Percentiles rank a stretch among this genome's conserved stretches.
Conservation (phyloP, 306 rosid genomes). For the Acacia melanoxylon region DNA sequence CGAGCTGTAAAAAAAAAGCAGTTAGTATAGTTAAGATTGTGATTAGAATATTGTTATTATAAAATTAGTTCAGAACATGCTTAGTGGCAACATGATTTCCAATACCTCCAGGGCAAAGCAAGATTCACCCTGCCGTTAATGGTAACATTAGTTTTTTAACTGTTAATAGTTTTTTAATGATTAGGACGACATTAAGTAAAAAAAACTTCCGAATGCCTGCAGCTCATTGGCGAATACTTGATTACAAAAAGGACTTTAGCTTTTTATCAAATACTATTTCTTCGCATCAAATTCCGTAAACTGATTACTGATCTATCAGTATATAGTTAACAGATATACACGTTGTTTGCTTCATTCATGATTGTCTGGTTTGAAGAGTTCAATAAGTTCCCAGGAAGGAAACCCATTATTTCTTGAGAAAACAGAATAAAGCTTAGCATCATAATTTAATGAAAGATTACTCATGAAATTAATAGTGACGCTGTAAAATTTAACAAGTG, state of each 20-base stretch:
- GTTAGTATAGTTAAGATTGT: constrained; percentile 20
- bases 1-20: constrained; percentile 66
- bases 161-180: no score
- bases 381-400: background rate
- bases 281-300: background rate
- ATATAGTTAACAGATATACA: background rate
- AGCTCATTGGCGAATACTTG: no score
- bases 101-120: no score
- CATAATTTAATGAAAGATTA: background rate
- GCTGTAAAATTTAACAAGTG: background rate
- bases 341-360: background rate
- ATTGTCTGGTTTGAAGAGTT: background rate
- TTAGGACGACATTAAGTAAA: no score
- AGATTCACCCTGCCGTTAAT: no score
- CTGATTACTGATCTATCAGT: background rate
- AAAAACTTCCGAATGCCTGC: no score
- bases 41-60: background rate
- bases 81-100: background rate
- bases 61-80: constrained; percentile 1
- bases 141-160: no score
- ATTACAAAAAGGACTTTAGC: no score
- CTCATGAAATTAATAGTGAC: background rate
- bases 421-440: background rate
- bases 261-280: background rate
- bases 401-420: background rate